A percentile compares a stretch with the other conserved stretches of the same genome.
These are phyloP conservation scores for Blastobotrys indianensis DNA, from an alignment of 1,139 yeast genomes.

Conservation along the genomic window DNA sequence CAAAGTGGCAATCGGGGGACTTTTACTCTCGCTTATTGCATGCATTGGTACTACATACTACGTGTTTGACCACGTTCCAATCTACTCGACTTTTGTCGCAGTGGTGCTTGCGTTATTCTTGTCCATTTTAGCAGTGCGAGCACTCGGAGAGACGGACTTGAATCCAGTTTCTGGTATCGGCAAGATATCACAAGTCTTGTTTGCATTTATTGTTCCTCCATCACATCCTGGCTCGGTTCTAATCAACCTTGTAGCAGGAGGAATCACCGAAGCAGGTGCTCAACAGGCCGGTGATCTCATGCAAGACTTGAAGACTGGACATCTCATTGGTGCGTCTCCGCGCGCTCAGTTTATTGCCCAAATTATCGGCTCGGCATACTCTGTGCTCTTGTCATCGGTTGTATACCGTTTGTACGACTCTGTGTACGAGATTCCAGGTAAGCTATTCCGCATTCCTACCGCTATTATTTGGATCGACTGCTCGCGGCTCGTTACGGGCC, in stretches of 20 bases:
- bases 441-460: slow-evolving; percentile 80
- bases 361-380: slow-evolving; percentile 77
- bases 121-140: slow-evolving; percentile 83
- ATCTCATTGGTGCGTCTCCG: slow-evolving; percentile 86
- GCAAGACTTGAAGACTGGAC: slow-evolving; percentile 97
- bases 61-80: slow-evolving; percentile 64
- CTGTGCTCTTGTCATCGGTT: slow-evolving; percentile 68
- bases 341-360: slow-evolving; percentile 89
- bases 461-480: slow-evolving; percentile 97
- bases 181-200: slow-evolving; percentile 79
- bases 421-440: slow-evolving; percentile 80
- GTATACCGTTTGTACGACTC: slow-evolving; percentile 78
- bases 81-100: slow-evolving; percentile 63
- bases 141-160: slow-evolving; percentile 92
- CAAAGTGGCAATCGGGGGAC: slow-evolving; percentile 52
- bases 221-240: slow-evolving; percentile 74
- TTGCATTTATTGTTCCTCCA: slow-evolving; percentile 75
- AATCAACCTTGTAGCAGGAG: slow-evolving; percentile 88
- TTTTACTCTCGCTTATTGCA: slow-evolving; percentile 55
- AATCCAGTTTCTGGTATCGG: slow-evolving; percentile 98
- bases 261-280: slow-evolving; percentile 97
- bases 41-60: slow-evolving; percentile 59
- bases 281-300: slow-evolving; percentile 97
- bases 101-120: slow-evolving; percentile 68
- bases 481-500: slow-evolving; percentile 85